Base-by-base conservation (phyloP, 2,329 filamentous ascomycete species). In the Fusarium miscanthi region DNA sequence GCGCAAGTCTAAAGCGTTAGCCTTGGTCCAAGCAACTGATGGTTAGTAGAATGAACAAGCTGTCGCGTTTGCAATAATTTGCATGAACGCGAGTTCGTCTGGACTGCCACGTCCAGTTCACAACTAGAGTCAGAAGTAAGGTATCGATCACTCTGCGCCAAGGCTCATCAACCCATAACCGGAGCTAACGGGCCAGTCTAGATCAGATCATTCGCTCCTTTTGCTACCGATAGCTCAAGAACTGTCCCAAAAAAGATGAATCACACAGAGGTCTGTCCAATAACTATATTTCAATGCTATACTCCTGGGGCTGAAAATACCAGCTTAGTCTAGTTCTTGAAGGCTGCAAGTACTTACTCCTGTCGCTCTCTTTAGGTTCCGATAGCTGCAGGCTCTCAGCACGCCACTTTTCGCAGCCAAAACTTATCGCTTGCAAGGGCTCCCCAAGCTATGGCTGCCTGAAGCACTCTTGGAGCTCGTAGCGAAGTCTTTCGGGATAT, bases 281-380 rank as follows among this genome's bases (percentile, higher is more conserved):
- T 21, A 4, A 17, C 9, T 6, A 3, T 12, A 16, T 4, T 16
- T 8, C 3, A 3, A 21, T 21, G 19, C 17, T 25, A 3, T 6
- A 16, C 8, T 21, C 2, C 8, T 11, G 4, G 12, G 25, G 31
- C 17, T 52, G 48, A 37, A 27, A 9, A 16, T 16, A 12, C 5
- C 3, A 13, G 4, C 23, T 16, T 10, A 6, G 9, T 2, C 23
- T 37, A 52, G 23, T 16, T 51, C 12, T n/a, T 6, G 31, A 1
- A 6, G n/a, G 6, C 9, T 5, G 27, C 27, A 31, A 6, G 3
- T 30, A 2, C 13, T 4, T 11, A 48, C 6, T 19, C 8, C 11
- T 31, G 45, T 12, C 12, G 14, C 14, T 31, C 27, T 30, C 45
- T 31, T 51, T 25, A 25, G 48, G 8, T 51, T 25, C 48, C 17